A percentile compares a stretch with the other conserved stretches of the same genome.
Evolutionary conservation across 176 grass and related monocot species (phyloP).

Genomic region (Puccinellia tenuiflora): DNA sequence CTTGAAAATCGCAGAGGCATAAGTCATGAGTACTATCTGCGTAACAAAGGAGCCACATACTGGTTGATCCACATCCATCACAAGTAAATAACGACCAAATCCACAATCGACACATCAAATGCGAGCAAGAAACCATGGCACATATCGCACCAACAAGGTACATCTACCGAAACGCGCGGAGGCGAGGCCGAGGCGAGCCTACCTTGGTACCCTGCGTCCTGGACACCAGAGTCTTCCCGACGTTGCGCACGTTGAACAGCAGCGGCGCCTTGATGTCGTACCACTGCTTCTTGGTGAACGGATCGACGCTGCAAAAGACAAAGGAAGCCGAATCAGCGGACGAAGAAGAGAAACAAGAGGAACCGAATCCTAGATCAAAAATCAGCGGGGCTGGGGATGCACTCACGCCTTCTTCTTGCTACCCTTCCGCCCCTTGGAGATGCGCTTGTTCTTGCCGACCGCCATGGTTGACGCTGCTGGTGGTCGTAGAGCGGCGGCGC

Average conservation of each 20-base stretch:
- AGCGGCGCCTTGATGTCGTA: conserved; percentile 94
- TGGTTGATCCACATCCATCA: not conserved
- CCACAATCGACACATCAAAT: not conserved
- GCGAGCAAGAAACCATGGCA: not conserved
- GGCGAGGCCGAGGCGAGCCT: not conserved
- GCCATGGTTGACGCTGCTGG: conserved; percentile 25
- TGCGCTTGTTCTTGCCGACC: conserved; percentile 90
- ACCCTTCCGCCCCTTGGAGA: conserved; percentile 88
- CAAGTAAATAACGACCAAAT: not conserved
- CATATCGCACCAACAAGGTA: not conserved
- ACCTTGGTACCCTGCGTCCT: conserved; percentile 97
- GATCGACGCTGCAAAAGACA: conserved; percentile 57
- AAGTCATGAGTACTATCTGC: not conserved
- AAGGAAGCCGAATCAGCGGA: not conserved
- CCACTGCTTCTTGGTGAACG: conserved; percentile 91
- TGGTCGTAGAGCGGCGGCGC: not conserved
- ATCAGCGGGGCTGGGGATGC: not conserved
- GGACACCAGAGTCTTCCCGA: conserved; percentile 89
- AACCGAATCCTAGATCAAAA: not conserved
- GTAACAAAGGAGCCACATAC: not conserved
- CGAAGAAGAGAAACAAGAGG: not conserved
- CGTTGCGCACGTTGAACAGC: conserved; percentile 49
- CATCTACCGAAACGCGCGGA: not conserved
- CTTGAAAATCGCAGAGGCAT: not conserved
- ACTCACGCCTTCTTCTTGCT: conserved; percentile 86